A percentile compares a stretch with the other conserved stretches of the same genome.
phyloP scores from a whole-genome alignment of 352 stramenopile genomes.

The Phytophthora litchii region DNA sequence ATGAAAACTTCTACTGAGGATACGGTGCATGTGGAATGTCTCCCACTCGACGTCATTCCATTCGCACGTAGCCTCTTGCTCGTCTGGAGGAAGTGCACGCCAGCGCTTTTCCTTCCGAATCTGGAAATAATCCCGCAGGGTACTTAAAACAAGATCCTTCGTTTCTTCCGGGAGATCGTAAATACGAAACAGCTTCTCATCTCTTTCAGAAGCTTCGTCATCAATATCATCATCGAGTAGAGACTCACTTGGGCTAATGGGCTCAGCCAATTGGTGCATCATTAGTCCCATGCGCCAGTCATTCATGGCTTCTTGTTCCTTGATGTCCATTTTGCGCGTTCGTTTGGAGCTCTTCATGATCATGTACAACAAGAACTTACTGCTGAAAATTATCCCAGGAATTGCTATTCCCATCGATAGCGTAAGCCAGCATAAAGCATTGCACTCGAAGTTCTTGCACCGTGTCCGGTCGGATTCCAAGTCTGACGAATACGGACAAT shows the following conservation, averaged over 20 bases:
- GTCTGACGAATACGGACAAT: constrained; percentile 71
- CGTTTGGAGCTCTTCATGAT: constrained; percentile 50
- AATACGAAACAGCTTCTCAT: constrained; percentile 46
- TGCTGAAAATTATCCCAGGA: constrained; percentile 54
- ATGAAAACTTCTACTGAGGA: constrained; percentile 67
- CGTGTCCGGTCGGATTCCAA: constrained; percentile 37
- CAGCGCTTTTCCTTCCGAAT: constrained; percentile 55
- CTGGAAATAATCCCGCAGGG: constrained; percentile 67
- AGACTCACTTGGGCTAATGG: constrained; percentile 34
- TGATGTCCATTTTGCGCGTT: constrained; percentile 47
- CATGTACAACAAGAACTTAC: constrained; percentile 54
- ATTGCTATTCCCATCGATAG: constrained; percentile 55
- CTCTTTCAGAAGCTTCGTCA: constrained; percentile 28
- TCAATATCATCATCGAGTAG: constrained; percentile 36
- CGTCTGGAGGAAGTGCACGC: constrained; percentile 19
- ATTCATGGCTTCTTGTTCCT: constrained; percentile 70
- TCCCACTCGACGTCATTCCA: constrained; percentile 68
- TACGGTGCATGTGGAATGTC: constrained; percentile 65
- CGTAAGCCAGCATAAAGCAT: constrained; percentile 69
- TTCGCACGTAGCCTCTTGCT: constrained; percentile 36
- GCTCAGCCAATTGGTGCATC: constrained; percentile 56
- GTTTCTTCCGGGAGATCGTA: constrained; percentile 66
- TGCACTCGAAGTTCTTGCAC: constrained; percentile 60
- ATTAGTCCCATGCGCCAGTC: constrained; percentile 73
- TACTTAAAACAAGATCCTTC: constrained; percentile 60